Base-by-base conservation (phyloP, 2,329 filamentous ascomycete genomes). In the Pyrenophora graminea region DNA sequence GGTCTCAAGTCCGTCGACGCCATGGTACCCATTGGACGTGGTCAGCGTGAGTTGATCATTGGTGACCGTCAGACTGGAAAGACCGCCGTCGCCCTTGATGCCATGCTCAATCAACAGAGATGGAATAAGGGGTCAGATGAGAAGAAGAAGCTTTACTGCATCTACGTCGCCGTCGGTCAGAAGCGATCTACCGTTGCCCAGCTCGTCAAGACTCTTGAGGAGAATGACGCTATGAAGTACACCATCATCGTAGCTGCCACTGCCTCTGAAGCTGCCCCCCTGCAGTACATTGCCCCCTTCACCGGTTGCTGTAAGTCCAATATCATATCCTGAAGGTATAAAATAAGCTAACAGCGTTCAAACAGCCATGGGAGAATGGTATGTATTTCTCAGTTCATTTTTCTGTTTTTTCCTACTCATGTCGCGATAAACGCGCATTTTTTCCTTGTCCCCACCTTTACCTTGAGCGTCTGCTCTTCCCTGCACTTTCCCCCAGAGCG, bases 171-270 rank as follows among this genome's bases (percentile, higher is more conserved):
- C 74, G 87, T 99, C 70, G 94, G 94, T 74, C 94, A 99, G 87
- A 99, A 99, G 88, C 91, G 94, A 79, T 97, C 94, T 69, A 99
- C 94, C 68, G 93, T 99, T 70, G 94, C 94, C 67, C 94, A 99
- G 85, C 88, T 99, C 72, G 94, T 99, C 84, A 91, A 97, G 90
- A 97, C 94, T 62, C 90, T 99, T 53, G 93, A 97, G 86, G 93
- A 97, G 88, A 96, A 97, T 79, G 92, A 97, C 71, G 91, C 94
- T 75, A 96, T 99, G 91, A 96, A 97, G 84, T 99, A 97, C 86
- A 87, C 83, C 65, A 86, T 96, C 64, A 77, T 99, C 63, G 91
- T 97, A 64, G 94, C 94, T 65, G 94, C 94, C 70, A 99, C 94
- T 59, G 94, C 94, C 69, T 97, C 94, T 49, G 94, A 99, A 82